Evolutionary conservation across 768 basidiomycete genomes (phyloP), one percentile per base, ranked within the genome.

Genomic region (Filobasidium floriforme): DNA sequence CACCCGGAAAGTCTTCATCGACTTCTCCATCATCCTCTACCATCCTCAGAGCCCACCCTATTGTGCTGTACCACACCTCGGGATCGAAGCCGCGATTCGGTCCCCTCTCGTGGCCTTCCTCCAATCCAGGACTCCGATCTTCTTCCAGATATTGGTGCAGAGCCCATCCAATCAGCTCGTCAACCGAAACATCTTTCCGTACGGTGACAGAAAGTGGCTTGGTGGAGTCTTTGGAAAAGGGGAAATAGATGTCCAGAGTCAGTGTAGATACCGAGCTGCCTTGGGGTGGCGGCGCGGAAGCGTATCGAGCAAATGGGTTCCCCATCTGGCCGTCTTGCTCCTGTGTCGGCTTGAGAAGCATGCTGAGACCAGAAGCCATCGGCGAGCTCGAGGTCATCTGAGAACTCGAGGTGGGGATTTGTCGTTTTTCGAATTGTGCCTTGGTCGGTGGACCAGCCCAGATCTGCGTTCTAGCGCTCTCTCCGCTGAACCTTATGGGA

Each of bases 1-100:
- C 76, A 94, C 93, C 89, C 26, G 94, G 96, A 75, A 93, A 98
- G 80, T 99, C 96, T 76, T 97, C 96, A 75, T 99, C 96, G 0
- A 98, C 91, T 77, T 97, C 94, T 18, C 96, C 96, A 76, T 98
- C 93, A 54, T 92, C 90, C 73, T 99, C 96, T 0, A 92, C 89
- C 63, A 98, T 92, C 66, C 91, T 82, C 79, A 99, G 77, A 44
- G 90, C 87, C 94, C 96, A 99, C 1, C 90, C 92, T 3, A 89
- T 82, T 0, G 90, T 88, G 54, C 86, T 88, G 59, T 90, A 80
- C 69, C 80, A 82, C 0, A 82, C 82, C 19, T 81, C 80, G 79
- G 84, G 81, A 72, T 83, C 85, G 41, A 84, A 82, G 68, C 89
- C 87, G 29, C 85, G 84, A 68, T 85, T 85, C 4, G 82, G 83